Evolutionary conservation across 2,329 filamentous ascomycete species (phyloP).

Genomic region (Fonsecaea monophora): DNA sequence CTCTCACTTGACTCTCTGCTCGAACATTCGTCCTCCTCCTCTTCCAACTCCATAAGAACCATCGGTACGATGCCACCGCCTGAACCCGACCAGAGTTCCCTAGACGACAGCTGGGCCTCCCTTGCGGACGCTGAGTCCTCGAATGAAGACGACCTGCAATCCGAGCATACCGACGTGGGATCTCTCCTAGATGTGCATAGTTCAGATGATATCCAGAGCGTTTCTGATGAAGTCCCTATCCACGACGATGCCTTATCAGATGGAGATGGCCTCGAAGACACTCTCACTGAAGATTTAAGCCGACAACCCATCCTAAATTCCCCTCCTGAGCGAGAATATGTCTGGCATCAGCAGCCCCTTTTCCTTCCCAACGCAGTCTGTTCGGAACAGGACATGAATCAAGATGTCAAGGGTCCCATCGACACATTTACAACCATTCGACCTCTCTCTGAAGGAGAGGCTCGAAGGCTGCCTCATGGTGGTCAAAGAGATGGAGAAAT

Average conservation of each 20-base stretch:
- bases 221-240: constrained; percentile 49
- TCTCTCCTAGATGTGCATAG: constrained; percentile 53
- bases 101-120: constrained; percentile 57
- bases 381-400: not conserved
- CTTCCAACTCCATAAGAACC: constrained; percentile 16
- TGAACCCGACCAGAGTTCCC: constrained; percentile 38
- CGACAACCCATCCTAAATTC: not conserved
- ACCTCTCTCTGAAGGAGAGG: constrained; percentile 38
- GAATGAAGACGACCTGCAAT: constrained; percentile 54
- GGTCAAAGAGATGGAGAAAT: not conserved
- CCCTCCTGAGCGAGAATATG: not conserved
- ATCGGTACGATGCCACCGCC: constrained; percentile 25
- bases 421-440: constrained; percentile 7
- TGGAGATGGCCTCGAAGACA: constrained; percentile 36
- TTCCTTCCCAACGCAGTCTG: not conserved
- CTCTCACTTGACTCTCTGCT: constrained; percentile 39
- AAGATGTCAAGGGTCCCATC: not conserved
- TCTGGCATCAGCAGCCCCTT: not conserved
- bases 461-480: constrained; percentile 6
- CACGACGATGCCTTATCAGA: constrained; percentile 46
- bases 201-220: constrained; percentile 54
- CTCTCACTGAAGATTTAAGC: constrained; percentile 18
- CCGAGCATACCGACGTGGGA: constrained; percentile 52
- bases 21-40: constrained; percentile 32
- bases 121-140: constrained; percentile 53